Percentiles rank a stretch among this genome's conserved stretches.
These are phyloP conservation scores for Penicillium cataractarum DNA, from an alignment of 495 filamentous ascomycete genomes.

Conservation along the genomic window DNA sequence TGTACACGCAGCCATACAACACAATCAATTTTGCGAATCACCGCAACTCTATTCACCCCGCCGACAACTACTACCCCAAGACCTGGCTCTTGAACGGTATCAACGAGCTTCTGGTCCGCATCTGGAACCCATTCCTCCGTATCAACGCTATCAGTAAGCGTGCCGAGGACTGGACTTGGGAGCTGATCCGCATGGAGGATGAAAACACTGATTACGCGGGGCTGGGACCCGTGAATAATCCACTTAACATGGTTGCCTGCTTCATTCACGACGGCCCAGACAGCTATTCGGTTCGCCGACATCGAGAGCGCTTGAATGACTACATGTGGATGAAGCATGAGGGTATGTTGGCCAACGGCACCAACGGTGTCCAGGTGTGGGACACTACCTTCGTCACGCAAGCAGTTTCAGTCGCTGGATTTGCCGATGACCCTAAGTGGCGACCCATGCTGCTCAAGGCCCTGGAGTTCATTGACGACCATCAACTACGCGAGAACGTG, in stretches of 20 bases:
- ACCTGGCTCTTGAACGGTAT: slow-evolving; percentile 74
- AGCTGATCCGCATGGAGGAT: slow-evolving; percentile 86
- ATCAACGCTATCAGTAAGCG: slow-evolving; percentile 56
- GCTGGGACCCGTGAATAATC: slow-evolving; percentile 84
- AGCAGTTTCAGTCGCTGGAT: slow-evolving; percentile 73
- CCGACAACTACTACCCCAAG: slow-evolving; percentile 94
- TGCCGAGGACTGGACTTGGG: slow-evolving; percentile 75
- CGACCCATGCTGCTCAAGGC: slow-evolving; percentile 82
- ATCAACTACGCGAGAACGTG: slow-evolving; percentile 88
- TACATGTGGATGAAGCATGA: slow-evolving; percentile 91
- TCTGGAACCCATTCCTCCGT: slow-evolving; percentile 78
- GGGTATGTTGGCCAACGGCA: slow-evolving; percentile 93
- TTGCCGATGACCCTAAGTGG: slow-evolving; percentile 78
- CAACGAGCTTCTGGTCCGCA: slow-evolving; percentile 74
- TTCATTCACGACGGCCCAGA: slow-evolving; percentile 83
- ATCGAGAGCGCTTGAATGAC: slow-evolving; percentile 79
- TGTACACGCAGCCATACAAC: slow-evolving; percentile 80
- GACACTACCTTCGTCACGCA: slow-evolving; percentile 91
- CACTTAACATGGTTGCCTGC: slow-evolving; percentile 84
- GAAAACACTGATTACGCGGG: slow-evolving; percentile 87
- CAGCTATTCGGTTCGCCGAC: slow-evolving; percentile 72
- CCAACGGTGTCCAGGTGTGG: slow-evolving; percentile 96
- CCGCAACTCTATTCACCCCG: slow-evolving; percentile 77
- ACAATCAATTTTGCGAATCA: slow-evolving; percentile 75
- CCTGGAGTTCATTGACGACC: slow-evolving; percentile 83